These are phyloP conservation scores for Argentina anserina DNA, from an alignment of 306 rosid genomes.

Conservation along the genomic window DNA sequence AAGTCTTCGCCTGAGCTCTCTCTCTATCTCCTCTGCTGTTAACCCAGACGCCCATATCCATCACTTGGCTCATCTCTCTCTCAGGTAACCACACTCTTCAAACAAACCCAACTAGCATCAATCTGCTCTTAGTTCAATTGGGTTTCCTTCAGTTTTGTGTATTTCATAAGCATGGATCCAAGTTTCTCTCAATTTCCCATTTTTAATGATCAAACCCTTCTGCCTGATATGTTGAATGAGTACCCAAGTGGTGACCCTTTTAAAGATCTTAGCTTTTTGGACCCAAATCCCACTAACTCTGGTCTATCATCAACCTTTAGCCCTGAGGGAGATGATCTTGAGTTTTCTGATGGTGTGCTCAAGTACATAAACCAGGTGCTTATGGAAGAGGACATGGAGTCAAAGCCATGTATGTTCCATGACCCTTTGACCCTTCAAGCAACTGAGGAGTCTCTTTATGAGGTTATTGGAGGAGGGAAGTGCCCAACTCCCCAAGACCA, in stretches of 20 bases:
- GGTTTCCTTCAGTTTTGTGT: neutral
- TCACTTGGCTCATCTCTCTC: neutral
- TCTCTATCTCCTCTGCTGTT: neutral
- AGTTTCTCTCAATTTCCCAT: constrained; percentile 9
- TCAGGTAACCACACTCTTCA: constrained; percentile 8
- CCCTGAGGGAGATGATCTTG: constrained; percentile 36
- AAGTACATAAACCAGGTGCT: constrained; percentile 52
- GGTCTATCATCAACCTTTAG: constrained; percentile 10
- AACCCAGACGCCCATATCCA: neutral
- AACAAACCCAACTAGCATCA: neutral
- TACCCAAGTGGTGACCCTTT: constrained; percentile 16
- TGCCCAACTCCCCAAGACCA: constrained; percentile 35
- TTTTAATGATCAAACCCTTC: constrained; percentile 8
- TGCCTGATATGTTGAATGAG: constrained; percentile 17
- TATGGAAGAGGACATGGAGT: constrained; percentile 58
- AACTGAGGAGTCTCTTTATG: constrained; percentile 51
- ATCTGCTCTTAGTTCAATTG: neutral
- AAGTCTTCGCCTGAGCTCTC: neutral
- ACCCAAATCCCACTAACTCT: neutral
- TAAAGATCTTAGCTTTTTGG: constrained; percentile 16
- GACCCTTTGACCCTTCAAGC: constrained; percentile 51
- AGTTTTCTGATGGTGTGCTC: constrained; percentile 35
- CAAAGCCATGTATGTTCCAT: constrained; percentile 42
- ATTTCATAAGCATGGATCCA: constrained; percentile 31
- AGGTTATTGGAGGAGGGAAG: constrained; percentile 34